Evolutionary conservation across 306 rosid species (phyloP).

Genomic region (Sicyos baderoa): DNA sequence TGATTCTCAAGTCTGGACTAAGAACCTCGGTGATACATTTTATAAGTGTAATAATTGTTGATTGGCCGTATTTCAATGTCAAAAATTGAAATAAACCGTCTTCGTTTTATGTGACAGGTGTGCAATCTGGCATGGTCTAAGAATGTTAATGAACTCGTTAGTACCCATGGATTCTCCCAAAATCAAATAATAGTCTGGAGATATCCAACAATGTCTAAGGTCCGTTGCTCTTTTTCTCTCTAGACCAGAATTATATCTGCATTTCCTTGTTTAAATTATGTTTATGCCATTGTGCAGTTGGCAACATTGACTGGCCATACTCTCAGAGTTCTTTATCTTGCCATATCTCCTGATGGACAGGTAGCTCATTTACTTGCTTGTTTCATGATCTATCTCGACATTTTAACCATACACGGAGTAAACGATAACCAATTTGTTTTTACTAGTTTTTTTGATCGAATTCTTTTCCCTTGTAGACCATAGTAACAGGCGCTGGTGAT

Average conservation of each 20-base stretch:
- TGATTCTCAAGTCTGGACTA: neutral
- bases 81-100: constrained; percentile 6
- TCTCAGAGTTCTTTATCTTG: constrained; percentile 89
- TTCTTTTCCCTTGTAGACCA: constrained; percentile 51
- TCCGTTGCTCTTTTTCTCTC: constrained; percentile 11
- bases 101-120: constrained; percentile 47
- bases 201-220: constrained; percentile 98
- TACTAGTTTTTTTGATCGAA: constrained; percentile 17
- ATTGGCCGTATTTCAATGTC: neutral
- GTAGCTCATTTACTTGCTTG: constrained; percentile 28
- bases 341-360: constrained; percentile 98
- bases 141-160: constrained; percentile 92
- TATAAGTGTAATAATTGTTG: neutral
- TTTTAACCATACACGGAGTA: neutral
- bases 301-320: constrained; percentile 97
- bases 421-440: constrained; percentile 3
- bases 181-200: constrained; percentile 98
- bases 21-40: neutral
- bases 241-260: neutral
- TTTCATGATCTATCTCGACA: neutral
- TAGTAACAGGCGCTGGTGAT: constrained; percentile 99
- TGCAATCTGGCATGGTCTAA: constrained; percentile 99
- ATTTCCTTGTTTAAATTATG: constrained; percentile 7
- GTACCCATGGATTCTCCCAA: constrained; percentile 98
- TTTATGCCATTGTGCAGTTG: constrained; percentile 40